Conservation (phyloP, 352 stramenopile genomes). For the Elongisporangium undulatum region DNA sequence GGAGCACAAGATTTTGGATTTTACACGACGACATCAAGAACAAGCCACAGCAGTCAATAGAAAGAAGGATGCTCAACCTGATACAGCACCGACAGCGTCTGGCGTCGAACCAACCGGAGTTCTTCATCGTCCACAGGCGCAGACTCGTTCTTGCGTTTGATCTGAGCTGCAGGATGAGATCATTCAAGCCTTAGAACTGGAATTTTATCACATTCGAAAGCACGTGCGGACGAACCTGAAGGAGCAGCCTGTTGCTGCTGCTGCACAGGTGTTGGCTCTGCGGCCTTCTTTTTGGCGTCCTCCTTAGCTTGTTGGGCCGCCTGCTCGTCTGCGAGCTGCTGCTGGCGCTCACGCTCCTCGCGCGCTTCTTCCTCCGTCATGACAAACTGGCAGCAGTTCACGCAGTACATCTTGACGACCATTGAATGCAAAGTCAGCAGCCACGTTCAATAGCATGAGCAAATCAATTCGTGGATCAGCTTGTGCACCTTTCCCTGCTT, state of each 20-base stretch:
- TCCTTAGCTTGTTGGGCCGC: constrained; percentile 20
- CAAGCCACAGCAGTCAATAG: constrained; percentile 13
- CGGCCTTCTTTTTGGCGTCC: constrained; percentile 24
- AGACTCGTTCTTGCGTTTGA: constrained; percentile 55
- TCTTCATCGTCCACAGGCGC: constrained; percentile 26
- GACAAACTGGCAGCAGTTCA: constrained; percentile 69
- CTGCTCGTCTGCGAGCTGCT: constrained; percentile 31
- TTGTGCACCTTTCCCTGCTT: constrained; percentile 49
- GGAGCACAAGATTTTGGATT: constrained; percentile 5
- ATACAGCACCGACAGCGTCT: constrained; percentile 62
- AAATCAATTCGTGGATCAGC: background rate
- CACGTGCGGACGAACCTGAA: constrained; percentile 6
- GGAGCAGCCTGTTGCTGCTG: constrained; percentile 18
- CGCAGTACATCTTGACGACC: constrained; percentile 58
- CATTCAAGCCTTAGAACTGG: constrained; percentile 3
- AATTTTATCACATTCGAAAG: constrained; percentile 17
- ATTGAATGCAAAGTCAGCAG: background rate
- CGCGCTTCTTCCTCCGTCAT: constrained; percentile 69
- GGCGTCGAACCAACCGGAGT: constrained; percentile 38
- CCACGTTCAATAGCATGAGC: background rate
- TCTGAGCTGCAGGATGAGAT: constrained; percentile 4
- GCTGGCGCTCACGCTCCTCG: constrained; percentile 14
- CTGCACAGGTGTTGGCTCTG: constrained; percentile 36
- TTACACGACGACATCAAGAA: constrained; percentile 1
- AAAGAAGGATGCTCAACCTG: constrained; percentile 62